Percentiles rank a stretch among this genome's conserved stretches.
Evolutionary conservation across 192 early-diverging fungal species (phyloP).

Genomic region (Coemansia sp.): DNA sequence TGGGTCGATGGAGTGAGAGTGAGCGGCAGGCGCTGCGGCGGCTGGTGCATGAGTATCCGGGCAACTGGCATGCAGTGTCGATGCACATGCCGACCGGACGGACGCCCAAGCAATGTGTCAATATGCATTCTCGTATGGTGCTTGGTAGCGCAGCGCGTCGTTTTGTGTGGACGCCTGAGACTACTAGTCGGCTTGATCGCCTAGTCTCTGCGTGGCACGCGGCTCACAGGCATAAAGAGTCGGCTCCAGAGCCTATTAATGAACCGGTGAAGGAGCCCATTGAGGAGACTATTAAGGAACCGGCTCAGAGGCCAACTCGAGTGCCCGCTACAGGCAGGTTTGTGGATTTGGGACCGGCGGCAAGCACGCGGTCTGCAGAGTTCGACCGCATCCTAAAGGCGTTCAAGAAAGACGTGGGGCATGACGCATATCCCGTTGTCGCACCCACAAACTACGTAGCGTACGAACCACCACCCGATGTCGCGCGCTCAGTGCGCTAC

Average conservation of each 20-base stretch:
- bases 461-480: too few species aligned
- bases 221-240: too few species aligned
- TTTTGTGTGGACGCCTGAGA: constrained; percentile 18
- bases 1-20: constrained; percentile 13
- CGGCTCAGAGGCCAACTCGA: too few species aligned
- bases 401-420: neutral
- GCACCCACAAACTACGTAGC: neutral
- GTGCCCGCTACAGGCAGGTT: too few species aligned
- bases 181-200: constrained; percentile 8
- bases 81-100: constrained; percentile 21
- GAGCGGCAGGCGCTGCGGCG: constrained; percentile 20
- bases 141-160: neutral
- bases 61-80: constrained; percentile 20
- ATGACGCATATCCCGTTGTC: neutral
- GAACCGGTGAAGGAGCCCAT: too few species aligned
- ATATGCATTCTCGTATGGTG: neutral
- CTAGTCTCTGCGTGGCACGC: constrained; percentile 16
- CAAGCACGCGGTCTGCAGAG: neutral
- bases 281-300: too few species aligned
- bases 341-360: too few species aligned
- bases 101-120: constrained; percentile 15
- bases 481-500: too few species aligned
- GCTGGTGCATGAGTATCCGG: constrained; percentile 11
- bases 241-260: too few species aligned
- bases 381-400: neutral